phyloP scores from a whole-genome alignment of 441 rosid species.

The Populus tomentosa region DNA sequence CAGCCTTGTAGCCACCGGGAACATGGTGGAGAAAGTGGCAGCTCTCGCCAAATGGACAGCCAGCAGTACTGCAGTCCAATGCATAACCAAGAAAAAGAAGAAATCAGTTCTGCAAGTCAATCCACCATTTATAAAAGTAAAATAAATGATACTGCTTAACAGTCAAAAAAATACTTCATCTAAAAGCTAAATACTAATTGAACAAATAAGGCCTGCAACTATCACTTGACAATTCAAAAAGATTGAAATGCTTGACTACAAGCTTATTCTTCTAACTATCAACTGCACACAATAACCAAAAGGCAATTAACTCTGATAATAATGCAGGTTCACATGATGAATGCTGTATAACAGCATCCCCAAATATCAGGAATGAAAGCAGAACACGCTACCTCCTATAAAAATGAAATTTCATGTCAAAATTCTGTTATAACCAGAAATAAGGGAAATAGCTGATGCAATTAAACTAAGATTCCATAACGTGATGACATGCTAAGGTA shows the following conservation, averaged over 20 bases:
- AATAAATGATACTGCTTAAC: background rate
- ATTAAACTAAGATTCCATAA: background rate
- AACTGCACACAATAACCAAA: background rate
- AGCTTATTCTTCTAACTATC: background rate
- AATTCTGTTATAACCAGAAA: background rate
- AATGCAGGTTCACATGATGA: background rate
- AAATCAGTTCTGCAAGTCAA: background rate
- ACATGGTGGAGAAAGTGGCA: constrained; percentile 82
- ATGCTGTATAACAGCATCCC: background rate
- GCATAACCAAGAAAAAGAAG: background rate
- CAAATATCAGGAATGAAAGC: background rate
- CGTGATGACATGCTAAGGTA: background rate
- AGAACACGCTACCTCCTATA: background rate
- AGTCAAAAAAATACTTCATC: background rate
- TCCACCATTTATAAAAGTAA: background rate
- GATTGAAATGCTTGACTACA: background rate
- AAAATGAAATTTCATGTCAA: background rate
- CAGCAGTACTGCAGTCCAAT: constrained; percentile 60
- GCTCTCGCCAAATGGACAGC: constrained; percentile 84
- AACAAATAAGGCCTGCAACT: background rate
- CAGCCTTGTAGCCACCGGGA: constrained; percentile 77
- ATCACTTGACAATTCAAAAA: background rate
- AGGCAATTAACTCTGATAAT: background rate
- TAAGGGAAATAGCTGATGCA: background rate
- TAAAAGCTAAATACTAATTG: background rate